A percentile compares a stretch with the other conserved stretches of the same genome.
Evolutionary conservation across 345 rosid genomes (phyloP).

Genomic region (Populus euphratica): DNA sequence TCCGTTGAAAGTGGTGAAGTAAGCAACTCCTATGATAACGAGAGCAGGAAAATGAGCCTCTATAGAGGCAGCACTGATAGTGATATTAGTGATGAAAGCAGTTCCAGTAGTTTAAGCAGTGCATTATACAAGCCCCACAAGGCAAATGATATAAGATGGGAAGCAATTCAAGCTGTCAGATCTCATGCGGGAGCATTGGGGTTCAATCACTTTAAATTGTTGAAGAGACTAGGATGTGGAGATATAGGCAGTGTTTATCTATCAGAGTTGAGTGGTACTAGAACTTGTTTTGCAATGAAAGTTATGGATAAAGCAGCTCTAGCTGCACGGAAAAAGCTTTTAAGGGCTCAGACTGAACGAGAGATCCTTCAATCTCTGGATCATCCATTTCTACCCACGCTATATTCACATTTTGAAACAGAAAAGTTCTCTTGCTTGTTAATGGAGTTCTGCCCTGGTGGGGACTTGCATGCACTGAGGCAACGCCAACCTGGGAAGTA

Average conservation of each 20-base stretch:
- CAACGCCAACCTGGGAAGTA: slow-evolving; percentile 83
- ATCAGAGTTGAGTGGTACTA: slow-evolving; percentile 72
- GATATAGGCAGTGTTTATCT: slow-evolving; percentile 85
- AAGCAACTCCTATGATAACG: slow-evolving; percentile 40
- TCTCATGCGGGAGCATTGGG: slow-evolving; percentile 45
- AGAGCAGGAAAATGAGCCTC: slow-evolving; percentile 64
- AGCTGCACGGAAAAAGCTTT: slow-evolving; percentile 82
- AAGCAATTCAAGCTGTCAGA: slow-evolving; percentile 68
- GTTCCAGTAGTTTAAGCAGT: slow-evolving; percentile 66
- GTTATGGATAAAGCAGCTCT: slow-evolving; percentile 73
- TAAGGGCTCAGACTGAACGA: slow-evolving; percentile 79
- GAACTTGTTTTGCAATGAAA: slow-evolving; percentile 69
- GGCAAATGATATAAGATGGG: slow-evolving; percentile 86
- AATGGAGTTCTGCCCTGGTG: slow-evolving; percentile 99
- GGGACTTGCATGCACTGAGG: slow-evolving; percentile 76
- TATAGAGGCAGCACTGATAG: slow-evolving; percentile 80
- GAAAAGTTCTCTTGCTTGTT: slow-evolving; percentile 72
- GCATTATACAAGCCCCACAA: slow-evolving; percentile 72
- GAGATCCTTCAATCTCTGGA: slow-evolving; percentile 85
- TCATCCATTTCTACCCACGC: slow-evolving; percentile 87
- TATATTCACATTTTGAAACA: slow-evolving; percentile 83
- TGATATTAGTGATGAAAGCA: slow-evolving; percentile 89
- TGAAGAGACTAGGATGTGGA: slow-evolving; percentile 67
- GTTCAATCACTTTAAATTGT: slow-evolving; percentile 57
- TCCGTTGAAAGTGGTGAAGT: slow-evolving; percentile 35